These are phyloP conservation scores for Quercus glauca DNA, from an alignment of 306 rosid genomes.

Conservation along the genomic window DNA sequence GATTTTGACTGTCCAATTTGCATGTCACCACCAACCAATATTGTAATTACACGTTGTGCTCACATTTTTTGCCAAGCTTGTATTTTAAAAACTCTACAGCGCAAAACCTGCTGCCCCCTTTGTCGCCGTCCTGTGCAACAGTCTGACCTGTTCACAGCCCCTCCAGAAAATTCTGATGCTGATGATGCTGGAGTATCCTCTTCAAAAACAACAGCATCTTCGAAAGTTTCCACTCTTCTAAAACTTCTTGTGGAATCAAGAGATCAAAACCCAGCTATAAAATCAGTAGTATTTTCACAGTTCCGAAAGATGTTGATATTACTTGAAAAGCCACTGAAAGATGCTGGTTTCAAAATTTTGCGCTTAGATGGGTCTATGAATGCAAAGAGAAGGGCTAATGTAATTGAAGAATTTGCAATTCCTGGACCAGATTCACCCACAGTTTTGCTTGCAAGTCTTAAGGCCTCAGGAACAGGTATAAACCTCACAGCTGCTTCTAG, in stretches of 20 bases:
- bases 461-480: slow-evolving; percentile 72
- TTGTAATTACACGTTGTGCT: slow-evolving; percentile 70
- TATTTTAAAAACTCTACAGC: slow-evolving; percentile 53
- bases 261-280: slow-evolving; percentile 41
- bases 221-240: slow-evolving; percentile 58
- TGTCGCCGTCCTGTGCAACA: slow-evolving; percentile 58
- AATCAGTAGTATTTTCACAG: slow-evolving; percentile 84
- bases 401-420: slow-evolving; percentile 55
- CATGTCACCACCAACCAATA: slow-evolving; percentile 51
- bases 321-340: slow-evolving; percentile 57
- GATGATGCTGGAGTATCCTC: slow-evolving; percentile 27
- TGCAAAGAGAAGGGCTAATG: slow-evolving; percentile 58
- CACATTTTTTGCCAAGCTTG: slow-evolving; percentile 74
- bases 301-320: slow-evolving; percentile 60
- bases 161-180: slow-evolving; percentile 37
- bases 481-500: slow-evolving; percentile 76
- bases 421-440: slow-evolving; percentile 28
- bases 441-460: slow-evolving; percentile 81
- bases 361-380: slow-evolving; percentile 73
- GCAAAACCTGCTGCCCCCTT: slow-evolving; percentile 63
- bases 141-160: slow-evolving; percentile 70
- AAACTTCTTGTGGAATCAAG: slow-evolving; percentile 59
- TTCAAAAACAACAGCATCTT: slow-evolving; percentile 30
- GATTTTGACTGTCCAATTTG: slow-evolving; percentile 91
- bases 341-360: slow-evolving; percentile 68